These are phyloP conservation scores for Lathyrus oleraceus DNA, from an alignment of 306 rosid species.

Conservation along the genomic window DNA sequence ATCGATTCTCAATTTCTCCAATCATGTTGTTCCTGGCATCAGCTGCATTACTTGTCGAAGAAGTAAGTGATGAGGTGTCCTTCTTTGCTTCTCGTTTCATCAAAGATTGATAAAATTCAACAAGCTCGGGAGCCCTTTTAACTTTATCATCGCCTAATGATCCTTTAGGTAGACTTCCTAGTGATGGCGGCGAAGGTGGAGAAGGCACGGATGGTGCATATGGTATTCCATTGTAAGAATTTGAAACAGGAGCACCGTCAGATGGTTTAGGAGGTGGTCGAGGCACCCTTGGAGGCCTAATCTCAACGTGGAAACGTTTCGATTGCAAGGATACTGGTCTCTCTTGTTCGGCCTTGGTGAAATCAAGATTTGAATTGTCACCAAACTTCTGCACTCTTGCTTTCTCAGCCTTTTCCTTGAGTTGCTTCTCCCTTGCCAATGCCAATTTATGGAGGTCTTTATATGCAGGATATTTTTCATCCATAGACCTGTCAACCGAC, in stretches of 20 bases:
- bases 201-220: slow-evolving; percentile 52
- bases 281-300: slow-evolving; percentile 79
- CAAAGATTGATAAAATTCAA: slow-evolving; percentile 92
- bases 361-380: slow-evolving; percentile 50
- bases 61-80: slow-evolving; percentile 65
- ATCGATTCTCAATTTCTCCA: slow-evolving; percentile 87
- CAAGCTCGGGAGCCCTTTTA: slow-evolving; percentile 81
- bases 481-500: slow-evolving; percentile 73
- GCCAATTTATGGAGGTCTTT: slow-evolving; percentile 93
- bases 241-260: slow-evolving; percentile 43
- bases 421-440: slow-evolving; percentile 75
- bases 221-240: slow-evolving; percentile 54
- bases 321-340: slow-evolving; percentile 56
- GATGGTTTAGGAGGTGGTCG: slow-evolving; percentile 82
- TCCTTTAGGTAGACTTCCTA: slow-evolving; percentile 69
- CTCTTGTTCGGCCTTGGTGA: slow-evolving; percentile 53
- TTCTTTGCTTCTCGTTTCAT: slow-evolving; percentile 95
- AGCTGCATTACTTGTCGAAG: slow-evolving; percentile 65
- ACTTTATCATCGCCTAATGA: slow-evolving; percentile 65
- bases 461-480: slow-evolving; percentile 89
- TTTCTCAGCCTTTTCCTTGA: slow-evolving; percentile 81
- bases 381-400: slow-evolving; percentile 79
- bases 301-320: slow-evolving; percentile 75
- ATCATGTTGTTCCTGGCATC: slow-evolving; percentile 91
- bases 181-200: slow-evolving; percentile 51